Evolutionary conservation across 495 filamentous ascomycete species (phyloP), one percentile per base, ranked within the genome.

Genomic region (Chaetomium cochliodes): DNA sequence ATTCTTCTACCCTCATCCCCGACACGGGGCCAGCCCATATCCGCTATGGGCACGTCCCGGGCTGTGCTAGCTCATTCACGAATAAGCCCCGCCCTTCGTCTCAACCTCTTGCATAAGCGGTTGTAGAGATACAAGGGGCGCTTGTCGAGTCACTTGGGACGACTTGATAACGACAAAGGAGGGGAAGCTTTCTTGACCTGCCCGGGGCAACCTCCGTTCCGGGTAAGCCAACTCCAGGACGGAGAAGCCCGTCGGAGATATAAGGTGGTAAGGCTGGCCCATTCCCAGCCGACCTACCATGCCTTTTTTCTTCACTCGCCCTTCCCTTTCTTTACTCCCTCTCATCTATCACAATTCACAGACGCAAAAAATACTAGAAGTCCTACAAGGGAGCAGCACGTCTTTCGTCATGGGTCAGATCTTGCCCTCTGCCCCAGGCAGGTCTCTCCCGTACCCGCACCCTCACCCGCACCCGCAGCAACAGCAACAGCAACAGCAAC

Each of bases 331-430:
- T n/a, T 33, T n/a, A 30, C 39, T 20, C 54, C 9, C 22, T 37
- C 54, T 23, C 33, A 8, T 23, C 1, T 41, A 41, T 11, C n/a
- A 13, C 33, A 25, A 6, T 25, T 0, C 22, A 25, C 54, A 16
- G 13, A 41, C 33, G n/a, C 54, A 41, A 30, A 16, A 30, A 2
- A 30, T 30, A 30, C 28, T n/a, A 39, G 30, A n/a, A 55, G 4
- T 16, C 25, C 16, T 6, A 25, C 33, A 56, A 56, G 33, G 30
- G 15, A 58, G 41, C 54, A 28, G 6, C 33, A 16, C 37, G 28
- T 46, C 41, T 12, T 44, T 18, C 39, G 46, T 5, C 11, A 60
- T 60, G 44, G 46, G 58, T 18, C 33, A 51, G n/a, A 51, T 25
- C 11, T 20, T n/a, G 16, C 18, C 26, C 12, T 23, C 28, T 23